These are phyloP conservation scores for Daedaleopsis nitida DNA, from an alignment of 768 basidiomycete species.

Conservation along the genomic window DNA sequence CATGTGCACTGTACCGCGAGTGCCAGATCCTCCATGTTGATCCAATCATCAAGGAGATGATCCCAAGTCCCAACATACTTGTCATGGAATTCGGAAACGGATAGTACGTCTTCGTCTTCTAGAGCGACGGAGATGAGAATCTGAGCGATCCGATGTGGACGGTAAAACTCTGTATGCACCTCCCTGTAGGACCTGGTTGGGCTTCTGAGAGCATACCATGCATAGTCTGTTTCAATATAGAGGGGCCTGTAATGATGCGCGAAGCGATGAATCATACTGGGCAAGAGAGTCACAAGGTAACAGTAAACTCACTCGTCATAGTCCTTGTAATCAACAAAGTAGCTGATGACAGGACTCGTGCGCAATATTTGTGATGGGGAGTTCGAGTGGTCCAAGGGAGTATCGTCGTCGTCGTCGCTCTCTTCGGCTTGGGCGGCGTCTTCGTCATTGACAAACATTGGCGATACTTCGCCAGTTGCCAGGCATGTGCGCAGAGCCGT, in stretches of 20 bases:
- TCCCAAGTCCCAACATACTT: constrained; percentile 8
- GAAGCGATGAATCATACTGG: not conserved
- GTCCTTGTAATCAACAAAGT: constrained; percentile 52
- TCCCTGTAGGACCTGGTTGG: constrained; percentile 49
- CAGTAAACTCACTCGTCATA: constrained; percentile 48
- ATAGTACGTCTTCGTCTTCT: constrained; percentile 30
- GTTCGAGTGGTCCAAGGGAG: too few relatives aligned
- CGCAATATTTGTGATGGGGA: constrained; percentile 39
- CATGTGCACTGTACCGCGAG: not conserved
- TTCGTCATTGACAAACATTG: constrained; percentile 55
- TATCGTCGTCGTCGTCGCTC: constrained; percentile 28
- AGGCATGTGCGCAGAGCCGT: constrained; percentile 42
- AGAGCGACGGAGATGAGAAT: constrained; percentile 42
- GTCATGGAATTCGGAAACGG: constrained; percentile 38
- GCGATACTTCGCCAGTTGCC: constrained; percentile 55
- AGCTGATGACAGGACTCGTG: constrained; percentile 49
- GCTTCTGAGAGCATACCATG: constrained; percentile 59
- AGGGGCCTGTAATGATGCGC: constrained; percentile 52
- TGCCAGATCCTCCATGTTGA: not conserved
- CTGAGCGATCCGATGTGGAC: constrained; percentile 53
- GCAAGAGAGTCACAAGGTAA: not conserved
- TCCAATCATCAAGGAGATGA: not conserved
- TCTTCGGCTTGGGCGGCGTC: constrained; percentile 65
- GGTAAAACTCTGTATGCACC: constrained; percentile 51
- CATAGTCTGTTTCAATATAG: constrained; percentile 63